Evolutionary conservation across 805 yeast genomes (phyloP).

Genomic region (Diddensiella santjacobensis): DNA sequence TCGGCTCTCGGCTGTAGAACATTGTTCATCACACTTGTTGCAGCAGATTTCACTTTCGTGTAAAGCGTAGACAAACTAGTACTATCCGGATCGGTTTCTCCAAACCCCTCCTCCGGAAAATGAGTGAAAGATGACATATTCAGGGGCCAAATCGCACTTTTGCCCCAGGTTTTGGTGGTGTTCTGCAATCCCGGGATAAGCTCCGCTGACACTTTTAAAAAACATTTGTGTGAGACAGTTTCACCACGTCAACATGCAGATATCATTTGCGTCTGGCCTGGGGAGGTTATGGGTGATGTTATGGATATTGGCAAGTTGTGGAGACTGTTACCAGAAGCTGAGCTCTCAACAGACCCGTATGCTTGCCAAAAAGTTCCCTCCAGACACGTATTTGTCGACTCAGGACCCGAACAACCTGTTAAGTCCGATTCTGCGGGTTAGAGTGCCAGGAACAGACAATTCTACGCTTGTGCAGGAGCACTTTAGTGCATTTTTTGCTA

Average conservation of each 20-base stretch:
- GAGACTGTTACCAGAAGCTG: slow-evolving; percentile 14
- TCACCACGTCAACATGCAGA: no score
- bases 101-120: slow-evolving; percentile 23
- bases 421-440: slow-evolving; percentile 31
- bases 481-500: slow-evolving; percentile 34
- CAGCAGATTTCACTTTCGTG: slow-evolving; percentile 25
- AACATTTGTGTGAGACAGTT: no score
- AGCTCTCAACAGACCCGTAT: slow-evolving; percentile 3
- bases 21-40: slow-evolving; percentile 23
- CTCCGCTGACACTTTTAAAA: no score
- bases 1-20: slow-evolving; percentile 17
- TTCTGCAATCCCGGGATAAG: no score
- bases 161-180: no score
- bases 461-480: slow-evolving; percentile 39
- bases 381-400: slow-evolving; percentile 17
- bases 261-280: no score
- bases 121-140: slow-evolving; percentile 14
- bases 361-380: slow-evolving; percentile 13
- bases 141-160: no score
- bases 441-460: slow-evolving; percentile 43
- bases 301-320: no score
- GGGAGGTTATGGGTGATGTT: no score
- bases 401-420: slow-evolving; percentile 24
- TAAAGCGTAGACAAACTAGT: slow-evolving; percentile 21
- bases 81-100: slow-evolving; percentile 19